phyloP scores from a whole-genome alignment of 1,139 yeast genomes.

The Candida sp. region DNA sequence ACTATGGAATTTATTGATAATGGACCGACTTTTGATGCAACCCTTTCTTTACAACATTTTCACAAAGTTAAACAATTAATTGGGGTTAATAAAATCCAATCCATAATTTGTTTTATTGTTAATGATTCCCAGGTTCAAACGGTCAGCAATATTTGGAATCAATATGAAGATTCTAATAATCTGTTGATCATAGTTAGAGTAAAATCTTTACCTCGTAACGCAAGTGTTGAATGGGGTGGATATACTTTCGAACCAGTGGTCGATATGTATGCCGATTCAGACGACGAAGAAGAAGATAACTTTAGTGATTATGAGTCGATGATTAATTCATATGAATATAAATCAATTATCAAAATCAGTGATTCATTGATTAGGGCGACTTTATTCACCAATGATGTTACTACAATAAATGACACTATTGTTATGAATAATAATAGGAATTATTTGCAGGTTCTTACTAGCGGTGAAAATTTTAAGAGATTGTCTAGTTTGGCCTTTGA shows the following conservation, averaged over 20 bases:
- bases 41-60: slow-evolving; percentile 72
- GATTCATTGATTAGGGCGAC: slow-evolving; percentile 7
- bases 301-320: not conserved
- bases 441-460: slow-evolving; percentile 11
- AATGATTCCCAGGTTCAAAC: slow-evolving; percentile 19
- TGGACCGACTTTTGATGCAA: slow-evolving; percentile 26
- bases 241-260: slow-evolving; percentile 37
- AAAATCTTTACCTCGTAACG: slow-evolving; percentile 61
- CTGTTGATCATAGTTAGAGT: slow-evolving; percentile 56
- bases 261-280: slow-evolving; percentile 38
- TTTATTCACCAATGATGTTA: slow-evolving; percentile 15
- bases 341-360: slow-evolving; percentile 9
- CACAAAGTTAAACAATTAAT: slow-evolving; percentile 59
- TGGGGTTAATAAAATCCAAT: slow-evolving; percentile 38
- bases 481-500: slow-evolving; percentile 11
- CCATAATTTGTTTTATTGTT: slow-evolving; percentile 56
- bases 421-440: slow-evolving; percentile 3
- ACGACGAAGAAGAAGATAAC: slow-evolving; percentile 27
- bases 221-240: slow-evolving; percentile 81
- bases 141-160: slow-evolving; percentile 37
- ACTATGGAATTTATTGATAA: slow-evolving; percentile 47
- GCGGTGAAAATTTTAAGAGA: slow-evolving; percentile 1
- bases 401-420: slow-evolving; percentile 10
- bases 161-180: slow-evolving; percentile 17
- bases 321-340: slow-evolving; percentile 8